Evolutionary conservation across 179 eudicot genomes (phyloP).

Genomic region (Nepenthes alata): DNA sequence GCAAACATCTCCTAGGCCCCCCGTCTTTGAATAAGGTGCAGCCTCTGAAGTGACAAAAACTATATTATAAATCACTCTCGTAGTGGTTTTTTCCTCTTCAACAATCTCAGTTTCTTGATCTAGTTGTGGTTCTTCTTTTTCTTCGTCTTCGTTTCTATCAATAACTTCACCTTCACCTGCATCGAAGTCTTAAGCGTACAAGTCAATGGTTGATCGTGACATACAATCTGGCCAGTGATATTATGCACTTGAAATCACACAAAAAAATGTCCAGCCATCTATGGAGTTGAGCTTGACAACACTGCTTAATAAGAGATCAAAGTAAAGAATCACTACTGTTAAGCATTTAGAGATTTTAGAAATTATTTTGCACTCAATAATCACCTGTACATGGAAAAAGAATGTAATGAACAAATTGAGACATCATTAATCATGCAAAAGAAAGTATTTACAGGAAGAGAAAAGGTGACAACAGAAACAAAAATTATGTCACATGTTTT

Average conservation of each 20-base stretch:
- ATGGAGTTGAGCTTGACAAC: too few species aligned
- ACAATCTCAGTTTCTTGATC: conserved; percentile 22
- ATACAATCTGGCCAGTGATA: background rate
- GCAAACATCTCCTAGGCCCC: conserved; percentile 98
- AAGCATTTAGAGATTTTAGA: too few species aligned
- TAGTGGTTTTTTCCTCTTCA: conserved; percentile 20
- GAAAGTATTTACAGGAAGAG: too few species aligned
- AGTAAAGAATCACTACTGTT: too few species aligned
- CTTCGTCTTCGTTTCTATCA: conserved; percentile 7
- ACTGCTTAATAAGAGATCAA: too few species aligned
- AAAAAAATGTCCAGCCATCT: background rate
- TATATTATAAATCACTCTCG: conserved; percentile 35
- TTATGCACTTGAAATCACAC: background rate
- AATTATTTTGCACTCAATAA: too few species aligned
- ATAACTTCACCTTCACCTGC: conserved; percentile 27
- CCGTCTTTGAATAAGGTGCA: conserved; percentile 95
- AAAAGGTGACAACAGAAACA: too few species aligned
- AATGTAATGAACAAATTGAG: too few species aligned
- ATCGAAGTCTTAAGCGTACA: conserved; percentile 12
- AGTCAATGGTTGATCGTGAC: background rate
- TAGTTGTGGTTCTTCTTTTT: conserved; percentile 16
- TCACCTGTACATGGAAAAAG: too few species aligned
- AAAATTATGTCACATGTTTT: too few species aligned
- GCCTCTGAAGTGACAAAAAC: conserved; percentile 78
- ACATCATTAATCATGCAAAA: too few species aligned